Conservation (phyloP, 2,329 filamentous ascomycete genomes). For the Xylariaceae sp. region DNA sequence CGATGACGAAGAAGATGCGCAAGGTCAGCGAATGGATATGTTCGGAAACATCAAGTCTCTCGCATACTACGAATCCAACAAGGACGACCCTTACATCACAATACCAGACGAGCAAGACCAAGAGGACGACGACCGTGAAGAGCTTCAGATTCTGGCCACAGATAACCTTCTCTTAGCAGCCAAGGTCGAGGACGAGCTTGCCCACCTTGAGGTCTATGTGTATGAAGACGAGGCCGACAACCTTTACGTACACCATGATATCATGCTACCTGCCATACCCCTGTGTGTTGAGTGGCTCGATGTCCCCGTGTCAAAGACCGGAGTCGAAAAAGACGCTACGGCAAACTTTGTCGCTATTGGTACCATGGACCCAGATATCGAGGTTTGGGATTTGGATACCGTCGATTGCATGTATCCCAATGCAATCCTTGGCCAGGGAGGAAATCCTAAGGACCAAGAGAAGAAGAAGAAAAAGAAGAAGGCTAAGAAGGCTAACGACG, state of each 20-base stretch:
- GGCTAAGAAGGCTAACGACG: conserved; percentile 80
- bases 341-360: conserved; percentile 94
- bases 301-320: conserved; percentile 73
- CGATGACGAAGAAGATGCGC: conserved; percentile 66
- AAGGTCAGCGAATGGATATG: conserved; percentile 77
- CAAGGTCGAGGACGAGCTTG: conserved; percentile 94
- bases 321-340: conserved; percentile 57
- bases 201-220: conserved; percentile 93
- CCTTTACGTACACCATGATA: conserved; percentile 98
- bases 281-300: conserved; percentile 95
- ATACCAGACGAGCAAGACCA: conserved; percentile 66
- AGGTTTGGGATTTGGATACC: conserved; percentile 95
- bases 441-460: conserved; percentile 47
- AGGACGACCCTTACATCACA: conserved; percentile 95
- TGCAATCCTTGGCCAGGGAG: conserved; percentile 81
- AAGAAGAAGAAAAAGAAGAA: conserved; percentile 87
- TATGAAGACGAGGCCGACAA: conserved; percentile 96
- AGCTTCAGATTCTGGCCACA: conserved; percentile 85
- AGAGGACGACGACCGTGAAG: conserved; percentile 88
- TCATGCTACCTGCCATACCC: conserved; percentile 96
- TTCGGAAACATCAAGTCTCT: conserved; percentile 94
- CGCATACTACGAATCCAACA: conserved; percentile 89
- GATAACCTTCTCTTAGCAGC: conserved; percentile 91
- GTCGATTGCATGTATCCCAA: conserved; percentile 98
- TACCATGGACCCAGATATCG: conserved; percentile 97